These are phyloP conservation scores for Fusarium sp. DNA, from an alignment of 2,329 filamentous ascomycete genomes.

Conservation along the genomic window DNA sequence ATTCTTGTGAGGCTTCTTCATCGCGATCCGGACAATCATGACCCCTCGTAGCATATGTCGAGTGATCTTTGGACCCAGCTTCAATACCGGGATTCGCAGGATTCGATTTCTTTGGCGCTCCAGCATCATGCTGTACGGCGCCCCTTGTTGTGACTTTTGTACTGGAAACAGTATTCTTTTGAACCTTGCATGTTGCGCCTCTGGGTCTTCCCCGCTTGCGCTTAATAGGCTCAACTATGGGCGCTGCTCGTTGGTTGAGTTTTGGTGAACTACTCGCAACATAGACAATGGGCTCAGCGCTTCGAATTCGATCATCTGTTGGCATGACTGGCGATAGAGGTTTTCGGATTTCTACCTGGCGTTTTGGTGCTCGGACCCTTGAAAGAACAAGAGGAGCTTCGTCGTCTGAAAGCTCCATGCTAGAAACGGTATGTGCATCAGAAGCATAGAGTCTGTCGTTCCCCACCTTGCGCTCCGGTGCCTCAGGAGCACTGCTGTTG, in stretches of 20 bases:
- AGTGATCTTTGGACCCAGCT: not conserved
- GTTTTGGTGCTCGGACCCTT: constrained; percentile 1
- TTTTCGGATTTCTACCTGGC: not conserved
- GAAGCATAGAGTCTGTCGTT: not conserved
- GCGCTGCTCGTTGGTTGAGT: not conserved
- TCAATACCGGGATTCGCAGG: not conserved
- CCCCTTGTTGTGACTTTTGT: not conserved
- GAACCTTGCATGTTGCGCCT: not conserved
- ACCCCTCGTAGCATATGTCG: not conserved
- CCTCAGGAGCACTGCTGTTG: constrained; percentile 32
- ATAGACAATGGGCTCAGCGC: not conserved
- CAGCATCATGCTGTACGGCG: not conserved
- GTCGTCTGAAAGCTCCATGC: constrained; percentile 47
- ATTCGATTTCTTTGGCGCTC: constrained; percentile 13
- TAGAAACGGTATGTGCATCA: not conserved
- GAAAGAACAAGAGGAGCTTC: constrained; percentile 45
- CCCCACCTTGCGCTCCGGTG: not conserved
- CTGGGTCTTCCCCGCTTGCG: constrained; percentile 37
- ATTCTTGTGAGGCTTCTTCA: not conserved
- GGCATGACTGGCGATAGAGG: not conserved
- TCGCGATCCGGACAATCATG: not conserved
- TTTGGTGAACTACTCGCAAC: not conserved
- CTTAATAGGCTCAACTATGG: not conserved
- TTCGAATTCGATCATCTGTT: not conserved
- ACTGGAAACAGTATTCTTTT: not conserved